Evolutionary conservation across 441 rosid genomes (phyloP), one percentile per base, ranked within the genome.

Genomic region (Manihot esculenta): DNA sequence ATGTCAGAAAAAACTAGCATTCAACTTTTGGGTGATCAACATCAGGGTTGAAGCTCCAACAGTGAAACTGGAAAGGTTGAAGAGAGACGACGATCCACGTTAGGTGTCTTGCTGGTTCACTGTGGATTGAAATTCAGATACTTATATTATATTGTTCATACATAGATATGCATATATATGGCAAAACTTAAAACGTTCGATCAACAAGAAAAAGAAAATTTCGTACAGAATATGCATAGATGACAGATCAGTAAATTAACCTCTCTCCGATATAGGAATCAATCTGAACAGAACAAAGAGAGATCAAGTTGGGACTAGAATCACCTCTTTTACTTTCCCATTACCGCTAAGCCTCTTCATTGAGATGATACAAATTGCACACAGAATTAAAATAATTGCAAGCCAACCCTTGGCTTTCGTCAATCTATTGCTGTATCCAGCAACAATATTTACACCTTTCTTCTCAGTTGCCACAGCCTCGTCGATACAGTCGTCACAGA

Each of bases 261-360:
- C 41, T 35, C 41, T 35, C 41, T 5, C 5, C 41, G n/a, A 35
- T 2, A 35, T 3, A 35, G 7, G 41, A 35, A 3, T 35, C 41
- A 5, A 3, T 35, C 41, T 35, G 41, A 35, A 35, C 41, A 35
- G 41, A 35, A 35, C 41, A 65, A 11, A 72, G 26, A 24, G 47
- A 24, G 18, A 18, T 85, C 78, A 85, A 6, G 89, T 85, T 11
- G 87, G 89, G 63, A 82, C 78, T 63, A 74, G 75, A 66, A 65
- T 63, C 72, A 74, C 68, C 64, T 74, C 66, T 60, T 50, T 38
- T 48, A 55, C 72, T 66, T 69, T 42, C 10, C 72, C 65, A 57
- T 71, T 24, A 47, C 62, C 53, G 48, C 41, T 47, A 66, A 74
- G 72, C 33, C 50, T 48, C 70, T 64, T 48, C 45, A 45, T 14